Conservation (phyloP, 371 early-diverging fungal species). For the Mucor circinelloides region DNA sequence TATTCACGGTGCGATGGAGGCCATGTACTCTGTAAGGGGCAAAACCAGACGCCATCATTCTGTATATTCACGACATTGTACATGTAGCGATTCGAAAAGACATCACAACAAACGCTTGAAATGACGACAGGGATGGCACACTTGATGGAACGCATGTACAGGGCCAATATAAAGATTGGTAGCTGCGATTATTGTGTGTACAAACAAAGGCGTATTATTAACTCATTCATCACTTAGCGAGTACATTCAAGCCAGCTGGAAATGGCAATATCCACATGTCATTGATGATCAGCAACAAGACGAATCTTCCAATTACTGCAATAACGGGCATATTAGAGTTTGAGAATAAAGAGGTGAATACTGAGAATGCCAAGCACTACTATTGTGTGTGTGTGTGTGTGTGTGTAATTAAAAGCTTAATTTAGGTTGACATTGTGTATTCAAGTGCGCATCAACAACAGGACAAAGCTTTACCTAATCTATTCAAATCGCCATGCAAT, state of each 20-base stretch:
- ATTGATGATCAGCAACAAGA: constrained; percentile 2
- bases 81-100: background rate
- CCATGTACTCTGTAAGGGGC: background rate
- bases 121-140: constrained; percentile 27
- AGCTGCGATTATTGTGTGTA: background rate
- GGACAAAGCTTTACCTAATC: background rate
- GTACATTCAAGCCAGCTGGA: constrained; percentile 12
- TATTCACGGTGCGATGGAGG: background rate
- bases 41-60: background rate
- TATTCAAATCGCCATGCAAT: constrained; percentile 1
- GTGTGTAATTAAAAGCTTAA: background rate
- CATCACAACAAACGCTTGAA: background rate
- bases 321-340: constrained; percentile 1
- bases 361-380: background rate
- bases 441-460: background rate
- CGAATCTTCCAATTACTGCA: background rate
- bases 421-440: constrained; percentile 6
- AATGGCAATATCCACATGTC: constrained; percentile 5
- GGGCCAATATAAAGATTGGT: constrained; percentile 29
- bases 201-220: background rate
- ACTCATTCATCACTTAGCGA: background rate
- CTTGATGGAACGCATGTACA: constrained; percentile 26
- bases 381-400: background rate
- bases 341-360: background rate
- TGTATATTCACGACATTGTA: background rate